Evolutionary conservation across 2,329 filamentous ascomycete species (phyloP).

Genomic region (Emericellopsis cladophorae): DNA sequence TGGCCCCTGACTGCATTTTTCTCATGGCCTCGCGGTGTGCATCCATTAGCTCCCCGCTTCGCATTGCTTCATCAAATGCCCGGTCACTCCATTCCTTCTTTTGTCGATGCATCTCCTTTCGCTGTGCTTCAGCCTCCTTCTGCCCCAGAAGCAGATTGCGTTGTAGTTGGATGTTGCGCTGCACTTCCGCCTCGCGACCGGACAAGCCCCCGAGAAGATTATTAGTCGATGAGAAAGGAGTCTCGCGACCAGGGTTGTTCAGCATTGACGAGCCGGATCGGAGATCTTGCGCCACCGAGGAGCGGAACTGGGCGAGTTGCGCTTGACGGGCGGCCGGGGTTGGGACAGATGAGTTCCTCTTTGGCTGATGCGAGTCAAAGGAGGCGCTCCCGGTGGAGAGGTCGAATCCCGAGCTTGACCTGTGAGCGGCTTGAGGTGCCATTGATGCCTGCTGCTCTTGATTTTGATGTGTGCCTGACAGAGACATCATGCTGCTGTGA

Average conservation of each 20-base stretch:
- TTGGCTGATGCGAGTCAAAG: conserved; percentile 44
- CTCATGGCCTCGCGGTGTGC: conserved; percentile 70
- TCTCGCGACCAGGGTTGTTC: conserved; percentile 20
- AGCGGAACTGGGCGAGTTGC: conserved; percentile 54
- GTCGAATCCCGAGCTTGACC: neutral
- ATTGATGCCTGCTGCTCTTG: neutral
- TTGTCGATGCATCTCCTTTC: conserved; percentile 42
- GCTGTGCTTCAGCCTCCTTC: conserved; percentile 48
- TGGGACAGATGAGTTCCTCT: conserved; percentile 29
- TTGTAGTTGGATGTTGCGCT: conserved; percentile 39
- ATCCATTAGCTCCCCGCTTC: conserved; percentile 60
- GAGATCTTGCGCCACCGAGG: conserved; percentile 52
- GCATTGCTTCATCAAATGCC: conserved; percentile 63
- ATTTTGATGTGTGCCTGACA: conserved; percentile 6
- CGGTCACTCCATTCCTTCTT: conserved; percentile 47
- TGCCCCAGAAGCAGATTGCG: conserved; percentile 45
- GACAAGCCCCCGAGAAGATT: conserved; percentile 10
- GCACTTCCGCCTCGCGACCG: conserved; percentile 26
- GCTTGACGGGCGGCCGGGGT: conserved; percentile 36
- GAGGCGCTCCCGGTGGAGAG: neutral
- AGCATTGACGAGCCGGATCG: conserved; percentile 24
- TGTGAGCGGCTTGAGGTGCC: neutral
- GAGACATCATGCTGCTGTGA: conserved; percentile 28
- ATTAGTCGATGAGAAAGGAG: conserved; percentile 20
- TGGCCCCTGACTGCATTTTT: conserved; percentile 48